A percentile compares a stretch with the other conserved stretches of the same genome.
Evolutionary conservation across 805 yeast genomes (phyloP).

Genomic region (Lachancea thermotolerans): DNA sequence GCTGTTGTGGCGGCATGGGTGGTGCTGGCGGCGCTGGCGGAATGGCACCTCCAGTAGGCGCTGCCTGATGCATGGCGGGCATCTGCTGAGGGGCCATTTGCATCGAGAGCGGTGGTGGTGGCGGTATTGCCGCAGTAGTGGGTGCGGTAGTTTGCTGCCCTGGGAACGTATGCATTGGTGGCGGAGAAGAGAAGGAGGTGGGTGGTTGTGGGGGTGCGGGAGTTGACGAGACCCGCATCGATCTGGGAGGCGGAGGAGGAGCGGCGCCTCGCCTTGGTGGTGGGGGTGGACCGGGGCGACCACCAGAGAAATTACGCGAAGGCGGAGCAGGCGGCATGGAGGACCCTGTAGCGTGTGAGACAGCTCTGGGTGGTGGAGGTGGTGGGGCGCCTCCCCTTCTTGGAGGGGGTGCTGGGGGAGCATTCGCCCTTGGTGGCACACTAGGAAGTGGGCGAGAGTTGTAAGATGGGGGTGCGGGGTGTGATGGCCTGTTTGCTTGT

Average conservation of each 20-base stretch:
- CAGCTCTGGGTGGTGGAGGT: constrained; percentile 18
- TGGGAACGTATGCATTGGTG: constrained; percentile 8
- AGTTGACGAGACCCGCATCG: constrained; percentile 5
- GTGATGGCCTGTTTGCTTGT: constrained; percentile 6
- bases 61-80: no score
- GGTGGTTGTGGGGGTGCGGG: constrained; percentile 14
- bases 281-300: constrained; percentile 17
- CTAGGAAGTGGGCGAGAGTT: constrained; percentile 6
- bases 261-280: constrained; percentile 30
- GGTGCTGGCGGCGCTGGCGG: constrained; percentile 13
- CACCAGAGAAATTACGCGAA: not conserved
- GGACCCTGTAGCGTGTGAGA: constrained; percentile 7
- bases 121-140: constrained; percentile 17
- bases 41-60: constrained; percentile 3
- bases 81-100: not conserved
- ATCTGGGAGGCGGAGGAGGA: constrained; percentile 25
- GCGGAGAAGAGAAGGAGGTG: constrained; percentile 7
- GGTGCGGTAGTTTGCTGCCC: constrained; percentile 4
- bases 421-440: constrained; percentile 11
- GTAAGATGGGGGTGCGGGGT: constrained; percentile 8
- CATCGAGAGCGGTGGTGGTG: constrained; percentile 13
- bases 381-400: constrained; percentile 22
- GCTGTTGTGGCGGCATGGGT: constrained; percentile 11
- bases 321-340: constrained; percentile 5
- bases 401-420: constrained; percentile 23